Evolutionary conservation across 805 yeast genomes (phyloP), one percentile per base, ranked within the genome.

Genomic region (Priceomyces medius): DNA sequence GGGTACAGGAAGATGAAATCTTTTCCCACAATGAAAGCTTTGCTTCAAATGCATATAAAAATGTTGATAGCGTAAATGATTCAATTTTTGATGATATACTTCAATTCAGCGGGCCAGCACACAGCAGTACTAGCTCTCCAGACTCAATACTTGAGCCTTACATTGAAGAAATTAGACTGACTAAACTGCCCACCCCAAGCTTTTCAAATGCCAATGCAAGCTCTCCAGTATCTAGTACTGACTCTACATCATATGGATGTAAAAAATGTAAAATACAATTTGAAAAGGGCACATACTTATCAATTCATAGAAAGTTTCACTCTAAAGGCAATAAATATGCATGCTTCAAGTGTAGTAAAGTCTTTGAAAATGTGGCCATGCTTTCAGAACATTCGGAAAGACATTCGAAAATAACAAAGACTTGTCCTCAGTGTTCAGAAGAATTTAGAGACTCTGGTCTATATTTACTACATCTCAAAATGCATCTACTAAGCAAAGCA

Each of bases 261-360:
- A 13, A 13, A 7, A 40, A 33, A 26, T 40, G 42, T 17, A 8
- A 24, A 19, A 10, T 4, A 14, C 24, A 34, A 18, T 20, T 40
- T n/a, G 20, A 18, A 7, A 43, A 40, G 23, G 5, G 29, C 10
- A 26, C 47, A 12, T 26, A 32, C 14, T 37, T 41, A 9, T 29
- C 43, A 16, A 42, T 46, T 18, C 49, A 46, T 26, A 31, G 20
- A 10, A 40, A 38, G 26, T 36, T 31, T 24, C 42, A 45, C 27
- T 20, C 31, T 20, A 20, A 26, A 10, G 12, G 12, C 14, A 18
- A 17, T 4, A 10, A 28, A 13, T 46, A 21, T 35, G 26, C 29
- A n/a, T 46, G 49, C 24, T 13, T 34, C 7, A 14, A 34, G n/a
- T 44, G 47, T 24, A 31, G 31, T 13, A 20, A 29, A 20, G 17